Conservation (phyloP, 441 rosid genomes). For the Erodium trifolium region DNA sequence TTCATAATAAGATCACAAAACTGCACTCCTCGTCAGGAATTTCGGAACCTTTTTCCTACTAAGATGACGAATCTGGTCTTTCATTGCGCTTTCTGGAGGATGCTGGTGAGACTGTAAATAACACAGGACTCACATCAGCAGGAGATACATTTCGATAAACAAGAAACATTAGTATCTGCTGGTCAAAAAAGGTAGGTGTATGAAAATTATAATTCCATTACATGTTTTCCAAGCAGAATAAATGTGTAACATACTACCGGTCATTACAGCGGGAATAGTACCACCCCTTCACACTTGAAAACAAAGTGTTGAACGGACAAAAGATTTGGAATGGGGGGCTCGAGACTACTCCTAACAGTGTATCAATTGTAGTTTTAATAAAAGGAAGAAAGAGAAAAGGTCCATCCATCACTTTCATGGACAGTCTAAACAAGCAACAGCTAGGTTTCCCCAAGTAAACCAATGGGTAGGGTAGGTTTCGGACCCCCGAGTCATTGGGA, state of each 20-base stretch:
- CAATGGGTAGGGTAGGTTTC: too few species aligned
- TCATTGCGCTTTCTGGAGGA: conserved; percentile 1
- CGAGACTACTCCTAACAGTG: neutral
- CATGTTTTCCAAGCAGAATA: neutral
- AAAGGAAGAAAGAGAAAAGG: too few species aligned
- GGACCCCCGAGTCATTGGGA: too few species aligned
- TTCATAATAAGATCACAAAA: neutral
- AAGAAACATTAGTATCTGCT: neutral
- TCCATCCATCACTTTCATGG: too few species aligned
- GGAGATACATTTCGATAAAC: neutral
- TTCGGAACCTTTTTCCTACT: neutral
- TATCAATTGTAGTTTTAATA: too few species aligned
- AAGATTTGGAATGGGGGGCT: neutral
- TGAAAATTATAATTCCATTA: neutral
- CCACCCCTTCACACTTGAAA: neutral
- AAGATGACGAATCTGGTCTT: conserved; percentile 1
- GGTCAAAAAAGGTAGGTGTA: neutral
- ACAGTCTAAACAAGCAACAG: too few species aligned
- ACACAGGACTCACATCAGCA: neutral
- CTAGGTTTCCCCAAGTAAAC: too few species aligned
- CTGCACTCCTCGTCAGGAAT: neutral
- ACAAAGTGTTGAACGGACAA: too few species aligned
- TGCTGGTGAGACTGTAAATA: neutral
- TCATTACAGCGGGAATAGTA: neutral
- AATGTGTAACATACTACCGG: neutral